Evolutionary conservation across 805 yeast species (phyloP).

Genomic region (Metschnikowia vanudenii): DNA sequence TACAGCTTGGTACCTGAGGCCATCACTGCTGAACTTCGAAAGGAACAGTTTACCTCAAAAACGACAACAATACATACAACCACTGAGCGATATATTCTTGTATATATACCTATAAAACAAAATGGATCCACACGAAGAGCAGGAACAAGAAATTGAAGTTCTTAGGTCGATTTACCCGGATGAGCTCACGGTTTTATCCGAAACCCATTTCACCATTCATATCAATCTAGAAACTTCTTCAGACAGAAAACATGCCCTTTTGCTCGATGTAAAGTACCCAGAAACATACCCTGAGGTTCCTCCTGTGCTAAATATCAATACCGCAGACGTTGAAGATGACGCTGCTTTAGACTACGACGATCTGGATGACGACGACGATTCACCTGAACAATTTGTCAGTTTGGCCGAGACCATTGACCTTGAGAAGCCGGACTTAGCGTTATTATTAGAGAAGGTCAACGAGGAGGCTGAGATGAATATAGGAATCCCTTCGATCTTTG

Average conservation of each 20-base stretch:
- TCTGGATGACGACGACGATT: slow-evolving; percentile 24
- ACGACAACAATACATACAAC: no score
- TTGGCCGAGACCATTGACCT: slow-evolving; percentile 60
- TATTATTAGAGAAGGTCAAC: slow-evolving; percentile 39
- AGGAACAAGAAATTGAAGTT: slow-evolving; percentile 84
- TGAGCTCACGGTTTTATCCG: slow-evolving; percentile 56
- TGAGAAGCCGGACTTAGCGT: slow-evolving; percentile 45
- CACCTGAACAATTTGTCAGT: slow-evolving; percentile 38
- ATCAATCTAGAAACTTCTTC: slow-evolving; percentile 68
- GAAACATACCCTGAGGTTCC: slow-evolving; percentile 77
- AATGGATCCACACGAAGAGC: slow-evolving; percentile 84
- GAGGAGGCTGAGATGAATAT: slow-evolving; percentile 72
- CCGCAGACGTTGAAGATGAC: slow-evolving; percentile 32
- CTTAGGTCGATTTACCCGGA: slow-evolving; percentile 92
- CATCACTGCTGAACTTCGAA: no score
- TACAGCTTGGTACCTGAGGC: no score
- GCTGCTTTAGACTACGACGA: slow-evolving; percentile 41
- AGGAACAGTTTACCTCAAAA: no score
- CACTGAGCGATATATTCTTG: no score
- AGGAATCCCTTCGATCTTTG: slow-evolving; percentile 91
- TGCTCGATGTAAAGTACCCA: slow-evolving; percentile 68
- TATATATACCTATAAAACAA: no score
- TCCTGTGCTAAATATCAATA: slow-evolving; percentile 53
- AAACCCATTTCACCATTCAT: slow-evolving; percentile 53
- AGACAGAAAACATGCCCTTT: slow-evolving; percentile 53